A percentile compares a stretch with the other conserved stretches of the same genome.
phyloP scores from a whole-genome alignment of 306 rosid species.

The Arachis stenosperma region DNA sequence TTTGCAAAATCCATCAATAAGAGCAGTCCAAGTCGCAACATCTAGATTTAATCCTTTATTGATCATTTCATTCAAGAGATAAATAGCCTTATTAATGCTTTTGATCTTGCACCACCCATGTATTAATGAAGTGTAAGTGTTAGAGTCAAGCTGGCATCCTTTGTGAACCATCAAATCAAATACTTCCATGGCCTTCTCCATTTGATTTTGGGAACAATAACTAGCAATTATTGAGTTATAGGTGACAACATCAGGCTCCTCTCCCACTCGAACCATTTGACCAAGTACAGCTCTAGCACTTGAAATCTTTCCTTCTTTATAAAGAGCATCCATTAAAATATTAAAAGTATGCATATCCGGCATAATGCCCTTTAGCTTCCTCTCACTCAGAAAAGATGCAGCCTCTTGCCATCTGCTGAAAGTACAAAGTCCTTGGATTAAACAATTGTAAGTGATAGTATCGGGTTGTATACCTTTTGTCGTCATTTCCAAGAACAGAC shows the following conservation, averaged over 20 bases:
- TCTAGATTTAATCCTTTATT: slow-evolving; percentile 30
- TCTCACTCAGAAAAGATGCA: slow-evolving; percentile 1
- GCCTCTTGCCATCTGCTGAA: slow-evolving; percentile 34
- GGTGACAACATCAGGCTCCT: slow-evolving; percentile 28
- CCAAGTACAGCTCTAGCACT: slow-evolving; percentile 18
- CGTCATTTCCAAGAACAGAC: slow-evolving; percentile 42
- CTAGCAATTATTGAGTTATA: slow-evolving; percentile 29
- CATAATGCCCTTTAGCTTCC: slow-evolving; percentile 2
- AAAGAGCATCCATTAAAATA: not conserved
- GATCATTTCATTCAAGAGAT: slow-evolving; percentile 27
- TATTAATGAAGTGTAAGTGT: slow-evolving; percentile 38
- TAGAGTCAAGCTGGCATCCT: slow-evolving; percentile 29
- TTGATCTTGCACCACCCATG: slow-evolving; percentile 35
- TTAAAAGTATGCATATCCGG: slow-evolving; percentile 10
- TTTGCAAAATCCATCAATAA: slow-evolving; percentile 22
- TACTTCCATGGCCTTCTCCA: slow-evolving; percentile 18
- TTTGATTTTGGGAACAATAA: slow-evolving; percentile 17
- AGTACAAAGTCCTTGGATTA: slow-evolving; percentile 38
- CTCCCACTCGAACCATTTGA: slow-evolving; percentile 16
- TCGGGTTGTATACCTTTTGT: slow-evolving; percentile 15
- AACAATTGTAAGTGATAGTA: slow-evolving; percentile 26
- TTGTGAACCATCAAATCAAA: slow-evolving; percentile 24
- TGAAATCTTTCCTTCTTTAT: slow-evolving; percentile 13
- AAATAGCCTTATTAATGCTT: slow-evolving; percentile 39
- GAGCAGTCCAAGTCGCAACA: slow-evolving; percentile 38